These are phyloP conservation scores for Phragmites australis DNA, from an alignment of 176 grass and related monocot species.

Conservation along the genomic window DNA sequence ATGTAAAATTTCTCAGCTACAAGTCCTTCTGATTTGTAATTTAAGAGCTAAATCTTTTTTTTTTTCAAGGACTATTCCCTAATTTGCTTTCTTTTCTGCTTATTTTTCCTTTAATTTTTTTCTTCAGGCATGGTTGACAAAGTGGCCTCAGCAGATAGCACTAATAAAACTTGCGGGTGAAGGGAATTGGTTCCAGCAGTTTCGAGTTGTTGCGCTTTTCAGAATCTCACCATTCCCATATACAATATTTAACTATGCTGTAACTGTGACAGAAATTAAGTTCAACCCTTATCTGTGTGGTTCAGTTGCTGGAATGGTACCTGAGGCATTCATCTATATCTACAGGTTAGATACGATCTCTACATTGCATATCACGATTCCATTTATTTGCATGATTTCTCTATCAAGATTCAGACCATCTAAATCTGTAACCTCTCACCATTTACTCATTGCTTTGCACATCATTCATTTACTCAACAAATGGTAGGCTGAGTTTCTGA, in stretches of 20 bases:
- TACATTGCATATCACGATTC: neutral
- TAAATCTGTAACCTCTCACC: neutral
- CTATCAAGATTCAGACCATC: neutral
- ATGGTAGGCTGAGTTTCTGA: neutral
- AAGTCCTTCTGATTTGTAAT: neutral
- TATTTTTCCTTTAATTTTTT: neutral
- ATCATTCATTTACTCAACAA: neutral
- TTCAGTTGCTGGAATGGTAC: slow-evolving; percentile 95
- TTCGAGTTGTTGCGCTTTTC: slow-evolving; percentile 85
- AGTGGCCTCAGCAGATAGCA: slow-evolving; percentile 86
- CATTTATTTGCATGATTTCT: neutral
- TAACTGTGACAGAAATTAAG: slow-evolving; percentile 79
- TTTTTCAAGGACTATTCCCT: neutral
- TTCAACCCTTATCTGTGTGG: slow-evolving; percentile 87
- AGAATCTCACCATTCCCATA: slow-evolving; percentile 96
- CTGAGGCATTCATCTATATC: slow-evolving; percentile 93
- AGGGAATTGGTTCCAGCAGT: slow-evolving; percentile 90
- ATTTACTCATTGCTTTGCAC: neutral
- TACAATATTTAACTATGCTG: slow-evolving; percentile 92
- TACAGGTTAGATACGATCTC: slow-evolving; percentile 67
- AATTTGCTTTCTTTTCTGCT: neutral
- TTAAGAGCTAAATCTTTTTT: neutral
- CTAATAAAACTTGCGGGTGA: slow-evolving; percentile 85
- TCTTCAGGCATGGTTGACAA: slow-evolving; percentile 81
- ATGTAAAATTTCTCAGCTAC: slow-evolving; percentile 59